phyloP scores from a whole-genome alignment of 495 filamentous ascomycete genomes.

The Talaromyces thailandensis region DNA sequence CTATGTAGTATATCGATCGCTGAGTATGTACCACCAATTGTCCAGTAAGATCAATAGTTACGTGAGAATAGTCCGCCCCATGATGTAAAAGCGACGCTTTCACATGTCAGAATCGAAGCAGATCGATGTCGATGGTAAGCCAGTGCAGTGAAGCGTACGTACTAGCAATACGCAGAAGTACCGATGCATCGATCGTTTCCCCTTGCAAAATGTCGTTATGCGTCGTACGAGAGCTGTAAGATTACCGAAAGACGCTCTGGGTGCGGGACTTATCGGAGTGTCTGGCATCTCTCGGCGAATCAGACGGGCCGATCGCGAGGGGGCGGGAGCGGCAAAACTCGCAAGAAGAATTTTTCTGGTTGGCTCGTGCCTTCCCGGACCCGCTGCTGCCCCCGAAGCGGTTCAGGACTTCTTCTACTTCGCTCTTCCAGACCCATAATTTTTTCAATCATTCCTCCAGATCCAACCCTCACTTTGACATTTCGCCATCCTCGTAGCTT shows the following conservation, averaged over 20 bases:
- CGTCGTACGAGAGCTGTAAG: neutral
- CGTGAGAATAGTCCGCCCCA: too few species aligned
- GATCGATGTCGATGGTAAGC: neutral
- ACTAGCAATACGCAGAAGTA: neutral
- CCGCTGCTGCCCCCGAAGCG: neutral
- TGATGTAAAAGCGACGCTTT: neutral
- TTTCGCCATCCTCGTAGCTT: neutral
- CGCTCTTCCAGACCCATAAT: neutral
- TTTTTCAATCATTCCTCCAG: neutral
- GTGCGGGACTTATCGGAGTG: neutral
- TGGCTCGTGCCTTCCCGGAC: constrained; percentile 1
- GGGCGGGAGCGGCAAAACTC: neutral
- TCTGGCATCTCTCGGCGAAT: neutral
- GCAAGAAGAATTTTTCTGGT: neutral
- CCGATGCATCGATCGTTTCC: neutral
- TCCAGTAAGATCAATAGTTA: neutral
- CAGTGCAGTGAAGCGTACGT: too few species aligned
- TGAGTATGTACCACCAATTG: neutral
- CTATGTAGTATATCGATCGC: neutral
- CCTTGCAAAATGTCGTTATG: neutral
- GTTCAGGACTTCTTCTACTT: neutral
- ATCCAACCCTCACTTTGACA: neutral
- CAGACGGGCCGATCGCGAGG: neutral
- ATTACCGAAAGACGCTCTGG: neutral
- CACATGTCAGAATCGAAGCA: neutral